A percentile compares a stretch with the other conserved stretches of the same genome.
Evolutionary conservation across 2,329 filamentous ascomycete genomes (phyloP).

Genomic region (Pseudogymnoascus sp.): DNA sequence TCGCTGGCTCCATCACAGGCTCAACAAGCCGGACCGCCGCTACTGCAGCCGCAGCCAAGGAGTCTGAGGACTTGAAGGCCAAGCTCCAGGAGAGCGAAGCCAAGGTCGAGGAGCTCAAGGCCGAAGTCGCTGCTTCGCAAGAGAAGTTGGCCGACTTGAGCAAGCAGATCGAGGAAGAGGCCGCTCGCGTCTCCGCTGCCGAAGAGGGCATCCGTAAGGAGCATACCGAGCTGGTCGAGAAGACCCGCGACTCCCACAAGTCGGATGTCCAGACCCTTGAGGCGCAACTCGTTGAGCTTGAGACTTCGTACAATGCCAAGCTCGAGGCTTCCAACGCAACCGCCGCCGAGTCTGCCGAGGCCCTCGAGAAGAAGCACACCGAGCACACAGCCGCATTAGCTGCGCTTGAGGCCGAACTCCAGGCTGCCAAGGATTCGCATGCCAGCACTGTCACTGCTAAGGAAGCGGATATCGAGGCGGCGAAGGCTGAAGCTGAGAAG

Average conservation of each 20-base stretch:
- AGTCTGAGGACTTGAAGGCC: slow-evolving; percentile 51
- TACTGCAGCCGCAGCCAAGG: slow-evolving; percentile 40
- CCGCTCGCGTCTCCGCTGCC: slow-evolving; percentile 30
- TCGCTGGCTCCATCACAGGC: slow-evolving; percentile 33
- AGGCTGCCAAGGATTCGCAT: slow-evolving; percentile 41
- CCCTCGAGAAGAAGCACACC: slow-evolving; percentile 37
- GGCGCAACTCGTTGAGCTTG: slow-evolving; percentile 16
- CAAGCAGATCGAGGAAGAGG: slow-evolving; percentile 41
- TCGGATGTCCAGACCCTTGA: slow-evolving; percentile 41
- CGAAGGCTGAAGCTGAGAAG: slow-evolving; percentile 37
- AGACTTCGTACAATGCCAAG: slow-evolving; percentile 22
- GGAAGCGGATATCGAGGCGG: slow-evolving; percentile 22
- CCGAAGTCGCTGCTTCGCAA: slow-evolving; percentile 47
- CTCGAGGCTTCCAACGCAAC: slow-evolving; percentile 21
- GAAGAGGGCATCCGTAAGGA: slow-evolving; percentile 37
- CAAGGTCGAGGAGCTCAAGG: slow-evolving; percentile 49
- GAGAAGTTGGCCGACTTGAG: slow-evolving; percentile 48
- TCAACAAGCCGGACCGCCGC: slow-evolving; percentile 28
- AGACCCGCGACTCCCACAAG: slow-evolving; percentile 43
- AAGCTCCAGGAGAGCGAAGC: slow-evolving; percentile 51
- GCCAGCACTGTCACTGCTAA: slow-evolving; percentile 25
- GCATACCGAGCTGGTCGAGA: slow-evolving; percentile 40
- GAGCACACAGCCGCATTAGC: slow-evolving; percentile 29
- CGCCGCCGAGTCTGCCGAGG: slow-evolving; percentile 35
- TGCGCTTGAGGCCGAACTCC: slow-evolving; percentile 33